Conservation (phyloP, 306 rosid genomes). For the Cicer bijugum region DNA sequence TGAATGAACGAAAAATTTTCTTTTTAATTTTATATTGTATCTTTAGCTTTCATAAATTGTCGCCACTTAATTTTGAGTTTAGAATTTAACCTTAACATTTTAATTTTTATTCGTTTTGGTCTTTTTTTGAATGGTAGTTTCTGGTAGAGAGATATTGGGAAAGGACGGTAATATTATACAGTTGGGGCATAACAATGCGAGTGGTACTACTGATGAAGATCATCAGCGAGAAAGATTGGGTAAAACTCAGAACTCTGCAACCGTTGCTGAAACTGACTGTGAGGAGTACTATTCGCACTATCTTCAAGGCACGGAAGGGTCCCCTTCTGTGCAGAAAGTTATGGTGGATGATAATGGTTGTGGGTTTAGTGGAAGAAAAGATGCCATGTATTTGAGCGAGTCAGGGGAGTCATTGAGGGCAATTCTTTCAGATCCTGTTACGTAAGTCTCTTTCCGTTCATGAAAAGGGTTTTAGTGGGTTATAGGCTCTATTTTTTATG, state of each 20-base stretch:
- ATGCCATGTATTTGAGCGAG: constrained; percentile 60
- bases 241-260: constrained; percentile 60
- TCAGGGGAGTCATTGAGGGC: constrained; percentile 85
- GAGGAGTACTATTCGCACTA: constrained; percentile 85
- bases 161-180: constrained; percentile 65
- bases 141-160: constrained; percentile 62
- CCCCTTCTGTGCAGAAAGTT: constrained; percentile 71
- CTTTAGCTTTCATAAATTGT: not conserved
- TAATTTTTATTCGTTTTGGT: constrained; percentile 18
- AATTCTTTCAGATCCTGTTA: constrained; percentile 86
- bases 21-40: not conserved
- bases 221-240: constrained; percentile 64
- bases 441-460: constrained; percentile 59
- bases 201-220: constrained; percentile 54
- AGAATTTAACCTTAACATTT: not conserved
- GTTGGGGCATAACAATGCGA: constrained; percentile 47
- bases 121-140: constrained; percentile 53
- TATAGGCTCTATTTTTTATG: not conserved
- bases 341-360: constrained; percentile 71
- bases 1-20: not conserved
- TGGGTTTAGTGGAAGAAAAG: constrained; percentile 87
- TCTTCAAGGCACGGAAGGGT: constrained; percentile 73
- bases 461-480: not conserved
- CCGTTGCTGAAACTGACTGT: constrained; percentile 71
- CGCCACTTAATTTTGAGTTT: constrained; percentile 11